Percentiles rank a stretch among this genome's conserved stretches.
Evolutionary conservation across 306 rosid species (phyloP).

Genomic region (Potentilla sterilis): DNA sequence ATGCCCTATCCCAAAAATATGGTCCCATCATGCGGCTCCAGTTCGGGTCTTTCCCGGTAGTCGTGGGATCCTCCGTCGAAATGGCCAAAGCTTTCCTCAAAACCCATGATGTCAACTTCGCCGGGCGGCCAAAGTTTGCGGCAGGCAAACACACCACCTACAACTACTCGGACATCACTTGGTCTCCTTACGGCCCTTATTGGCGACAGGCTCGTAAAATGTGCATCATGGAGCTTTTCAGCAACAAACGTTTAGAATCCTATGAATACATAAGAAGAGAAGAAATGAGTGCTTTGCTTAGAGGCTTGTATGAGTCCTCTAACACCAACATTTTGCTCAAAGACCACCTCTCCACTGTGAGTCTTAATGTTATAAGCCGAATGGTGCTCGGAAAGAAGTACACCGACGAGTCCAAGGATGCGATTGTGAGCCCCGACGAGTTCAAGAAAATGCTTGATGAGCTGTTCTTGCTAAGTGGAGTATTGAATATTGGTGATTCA

Average conservation of each 20-base stretch:
- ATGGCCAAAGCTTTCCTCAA: slow-evolving; percentile 64
- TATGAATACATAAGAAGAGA: slow-evolving; percentile 70
- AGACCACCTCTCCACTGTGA: slow-evolving; percentile 47
- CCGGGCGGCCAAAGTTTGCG: slow-evolving; percentile 55
- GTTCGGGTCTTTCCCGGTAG: slow-evolving; percentile 59
- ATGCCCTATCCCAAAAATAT: slow-evolving; percentile 47
- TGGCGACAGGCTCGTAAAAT: slow-evolving; percentile 84
- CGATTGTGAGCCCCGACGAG: slow-evolving; percentile 56
- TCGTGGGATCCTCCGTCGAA: slow-evolving; percentile 61
- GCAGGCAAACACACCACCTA: slow-evolving; percentile 80
- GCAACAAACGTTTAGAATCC: slow-evolving; percentile 55
- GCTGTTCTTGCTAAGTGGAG: slow-evolving; percentile 72
- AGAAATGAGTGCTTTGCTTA: slow-evolving; percentile 35
- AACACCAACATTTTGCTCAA: slow-evolving; percentile 33
- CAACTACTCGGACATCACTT: slow-evolving; percentile 67
- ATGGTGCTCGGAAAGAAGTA: slow-evolving; percentile 88
- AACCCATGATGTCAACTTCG: slow-evolving; percentile 57
- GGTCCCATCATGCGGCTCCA: slow-evolving; percentile 67
- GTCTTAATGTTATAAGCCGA: slow-evolving; percentile 78
- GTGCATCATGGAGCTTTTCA: slow-evolving; percentile 63
- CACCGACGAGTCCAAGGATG: slow-evolving; percentile 30
- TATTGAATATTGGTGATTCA: slow-evolving; percentile 70
- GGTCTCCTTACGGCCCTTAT: slow-evolving; percentile 83
- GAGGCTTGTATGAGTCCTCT: slow-evolving; percentile 24
- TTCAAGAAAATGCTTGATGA: slow-evolving; percentile 82